Conservation (phyloP, 2,329 filamentous ascomycete genomes). For the Talaromyces islandicus region DNA sequence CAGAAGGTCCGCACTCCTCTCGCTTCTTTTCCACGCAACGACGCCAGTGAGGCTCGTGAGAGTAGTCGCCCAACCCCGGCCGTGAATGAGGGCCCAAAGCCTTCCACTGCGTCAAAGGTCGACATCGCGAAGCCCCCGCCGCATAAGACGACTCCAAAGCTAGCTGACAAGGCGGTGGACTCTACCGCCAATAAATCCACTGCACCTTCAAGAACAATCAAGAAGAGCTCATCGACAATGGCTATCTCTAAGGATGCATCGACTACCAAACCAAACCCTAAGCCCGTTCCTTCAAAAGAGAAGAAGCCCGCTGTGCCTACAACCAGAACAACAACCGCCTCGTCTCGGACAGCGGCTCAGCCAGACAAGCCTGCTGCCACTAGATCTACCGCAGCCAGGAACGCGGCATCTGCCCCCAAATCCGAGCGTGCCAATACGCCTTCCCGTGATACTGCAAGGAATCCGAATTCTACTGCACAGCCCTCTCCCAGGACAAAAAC, state of each 20-base stretch:
- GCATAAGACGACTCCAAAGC: background rate
- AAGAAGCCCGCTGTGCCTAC: conserved; percentile 18
- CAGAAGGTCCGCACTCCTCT: conserved; percentile 17
- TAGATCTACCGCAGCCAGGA: conserved; percentile 19
- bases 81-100: conserved; percentile 2
- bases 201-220: conserved; percentile 17
- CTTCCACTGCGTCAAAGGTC: background rate
- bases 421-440: conserved; percentile 24
- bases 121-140: background rate
- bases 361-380: conserved; percentile 21
- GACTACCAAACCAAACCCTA: conserved; percentile 16
- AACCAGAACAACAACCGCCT: conserved; percentile 17
- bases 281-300: conserved; percentile 13
- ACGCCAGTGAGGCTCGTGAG: conserved; percentile 11
- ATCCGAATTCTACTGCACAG: conserved; percentile 17
- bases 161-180: conserved; percentile 8
- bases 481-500: conserved; percentile 23
- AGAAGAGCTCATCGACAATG: conserved; percentile 28
- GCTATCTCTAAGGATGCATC: conserved; percentile 20
- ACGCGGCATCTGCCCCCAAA: background rate
- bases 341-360: conserved; percentile 15
- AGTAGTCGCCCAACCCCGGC: background rate
- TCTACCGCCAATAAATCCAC: conserved; percentile 15
- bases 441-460: conserved; percentile 21
- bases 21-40: conserved; percentile 15